Evolutionary conservation across 495 filamentous ascomycete species (phyloP), one percentile per base, ranked within the genome.

Genomic region (Aspergillus baeticus): DNA sequence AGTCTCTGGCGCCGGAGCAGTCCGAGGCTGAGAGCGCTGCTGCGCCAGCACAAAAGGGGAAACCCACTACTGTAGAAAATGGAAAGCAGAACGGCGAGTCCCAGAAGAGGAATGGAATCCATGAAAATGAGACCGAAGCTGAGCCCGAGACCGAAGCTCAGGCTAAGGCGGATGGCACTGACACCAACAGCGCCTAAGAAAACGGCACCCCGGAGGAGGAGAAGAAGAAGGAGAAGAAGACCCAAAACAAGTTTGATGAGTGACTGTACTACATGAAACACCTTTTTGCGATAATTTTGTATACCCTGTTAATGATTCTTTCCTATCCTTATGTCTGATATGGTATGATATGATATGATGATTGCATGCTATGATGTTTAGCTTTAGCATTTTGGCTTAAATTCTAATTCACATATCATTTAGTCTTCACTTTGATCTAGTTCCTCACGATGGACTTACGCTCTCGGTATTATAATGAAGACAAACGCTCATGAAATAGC

Each of bases 41-140:
- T 18, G 18, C n/a, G n/a, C n/a, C n/a, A n/a, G n/a, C n/a, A n/a
- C n/a, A n/a, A n/a, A 62, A 62, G 57, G 70, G 63, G 1, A 65
- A 65, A 50, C 66, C 54, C 1, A 63, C 47, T 1, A 33, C 33
- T 70, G 11, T 58, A 64, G 49, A 44, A 58, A 36, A 58, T 5
- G 36, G 54, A 0, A 23, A 47, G 21, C 35, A 61, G 22, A 44
- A 55, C n/a, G 57, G 57, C 17, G 42, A 45, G 6, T 18, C 18
- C 21, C 20, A 15, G 22, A 10, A 33, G 22, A 37, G 41, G 36
- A 42, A n/a, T 3, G 22, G 18, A 6, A 22, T 20, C 5, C 37
- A 45, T 14, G 29, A 57, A 6, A 36, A 29, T 6, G 41, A 48
- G 5, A 26, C 31, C 10, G 36, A 54, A 2, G 53, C 36, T 1